Evolutionary conservation across 352 stramenopile species (phyloP), one percentile per base, ranked within the genome.

Genomic region (Bremia lactucae): DNA sequence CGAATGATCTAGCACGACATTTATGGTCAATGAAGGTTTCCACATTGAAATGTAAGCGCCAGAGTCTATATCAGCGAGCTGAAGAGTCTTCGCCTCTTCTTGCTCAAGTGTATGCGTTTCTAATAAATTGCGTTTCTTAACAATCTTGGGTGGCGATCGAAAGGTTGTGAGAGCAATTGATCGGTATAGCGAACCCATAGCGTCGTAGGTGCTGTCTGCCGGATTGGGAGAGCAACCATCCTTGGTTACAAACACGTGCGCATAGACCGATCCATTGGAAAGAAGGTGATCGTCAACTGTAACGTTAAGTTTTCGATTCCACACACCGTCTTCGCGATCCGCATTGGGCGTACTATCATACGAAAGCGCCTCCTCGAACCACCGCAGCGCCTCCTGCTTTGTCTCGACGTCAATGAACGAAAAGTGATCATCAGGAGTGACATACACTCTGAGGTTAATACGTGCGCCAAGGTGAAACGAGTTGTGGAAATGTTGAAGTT

Each of bases 241-340:
- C 34, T 83, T 83, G 21, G 74, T 86, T 26, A 91, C 48, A 37
- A 90, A 93, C 40, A 94, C 74, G 62, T 95, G 84, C 34, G 80
- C 82, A 46, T 72, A 93, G 2, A 88, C 36, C 42, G 81, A 89
- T 14, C 72, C 79, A 46, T 94, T 95, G 20, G 48, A 37, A 3
- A 82, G 62, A 42, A 88, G 33, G 29, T 84, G 47, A 9, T 70
- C 52, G 47, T 87, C 77, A 31, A 91, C 60, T 9, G 77, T 76
- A 33, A 92, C 59, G 50, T 95, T 95, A 19, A 88, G 24, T 21
- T 53, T 15, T 16, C 55, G 48, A 18, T 40, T 43, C 72, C 73
- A 85, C 16, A 59, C 42, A 8, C 58, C 65, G 42, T 87, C 71
- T 16, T 76, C 75, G 6, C 57, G 48, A 41, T 61, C 47, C 4